Conservation (phyloP, 2,329 filamentous ascomycete species). For the Stagonosporopsis tanaceti region DNA sequence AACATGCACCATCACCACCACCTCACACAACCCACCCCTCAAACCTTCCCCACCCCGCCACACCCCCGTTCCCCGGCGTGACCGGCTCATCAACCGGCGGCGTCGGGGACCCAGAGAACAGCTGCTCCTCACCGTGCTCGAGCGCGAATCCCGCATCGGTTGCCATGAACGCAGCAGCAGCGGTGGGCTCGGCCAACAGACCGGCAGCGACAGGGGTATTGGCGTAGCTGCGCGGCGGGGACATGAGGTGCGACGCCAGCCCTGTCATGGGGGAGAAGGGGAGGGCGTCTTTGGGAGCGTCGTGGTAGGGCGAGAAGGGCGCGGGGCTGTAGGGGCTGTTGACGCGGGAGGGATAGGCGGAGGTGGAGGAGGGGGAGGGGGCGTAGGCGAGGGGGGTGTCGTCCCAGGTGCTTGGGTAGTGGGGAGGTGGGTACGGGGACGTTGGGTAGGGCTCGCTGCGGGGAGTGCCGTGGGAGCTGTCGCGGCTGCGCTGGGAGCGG, state of each 20-base stretch:
- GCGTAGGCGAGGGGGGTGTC: neutral
- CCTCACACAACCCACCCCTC: too few relatives aligned
- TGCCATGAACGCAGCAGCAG: conserved; percentile 18
- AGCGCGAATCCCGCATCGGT: neutral
- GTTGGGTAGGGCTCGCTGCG: conserved; percentile 29
- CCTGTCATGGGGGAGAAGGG: neutral
- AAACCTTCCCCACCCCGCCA: too few relatives aligned
- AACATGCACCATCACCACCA: too few relatives aligned
- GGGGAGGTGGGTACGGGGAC: conserved; percentile 10
- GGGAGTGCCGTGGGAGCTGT: conserved; percentile 4
- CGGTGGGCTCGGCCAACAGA: neutral
- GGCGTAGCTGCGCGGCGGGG: conserved; percentile 15
- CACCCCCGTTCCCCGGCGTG: neutral
- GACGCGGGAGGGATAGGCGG: neutral
- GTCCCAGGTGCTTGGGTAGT: neutral
- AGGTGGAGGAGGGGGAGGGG: neutral
- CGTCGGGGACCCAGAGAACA: conserved; percentile 18
- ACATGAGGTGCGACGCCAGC: neutral
- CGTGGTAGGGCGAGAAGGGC: neutral
- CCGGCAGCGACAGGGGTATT: conserved; percentile 26
- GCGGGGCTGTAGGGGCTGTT: neutral
- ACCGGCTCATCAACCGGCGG: conserved; percentile 6
- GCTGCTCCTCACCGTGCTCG: neutral
- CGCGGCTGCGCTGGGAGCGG: conserved; percentile 30
- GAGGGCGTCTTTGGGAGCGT: neutral